A percentile compares a stretch with the other conserved stretches of the same genome.
These are phyloP conservation scores for Stramenopiles sp. DNA, from an alignment of 352 stramenopile species.

Conservation along the genomic window DNA sequence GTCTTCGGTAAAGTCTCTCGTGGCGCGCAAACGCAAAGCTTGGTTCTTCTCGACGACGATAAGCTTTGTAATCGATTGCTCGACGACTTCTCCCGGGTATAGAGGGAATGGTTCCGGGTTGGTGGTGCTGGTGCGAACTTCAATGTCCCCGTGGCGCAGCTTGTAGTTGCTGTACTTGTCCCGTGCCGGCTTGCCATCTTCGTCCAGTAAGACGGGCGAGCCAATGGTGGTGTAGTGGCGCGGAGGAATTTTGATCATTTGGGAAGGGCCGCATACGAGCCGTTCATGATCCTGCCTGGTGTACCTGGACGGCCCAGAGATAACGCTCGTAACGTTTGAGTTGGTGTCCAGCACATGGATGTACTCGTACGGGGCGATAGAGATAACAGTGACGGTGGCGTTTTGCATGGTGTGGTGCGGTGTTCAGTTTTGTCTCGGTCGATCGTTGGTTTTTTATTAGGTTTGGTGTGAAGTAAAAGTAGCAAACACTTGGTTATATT, in stretches of 20 bases:
- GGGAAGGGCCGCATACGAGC: slow-evolving; percentile 34
- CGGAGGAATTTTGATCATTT: slow-evolving; percentile 49
- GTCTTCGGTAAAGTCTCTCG: slow-evolving; percentile 34
- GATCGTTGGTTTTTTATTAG: no score
- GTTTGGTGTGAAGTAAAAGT: no score
- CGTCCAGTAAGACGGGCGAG: slow-evolving; percentile 37
- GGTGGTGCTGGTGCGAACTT: slow-evolving; percentile 45
- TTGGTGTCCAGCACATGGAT: slow-evolving; percentile 57
- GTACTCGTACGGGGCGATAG: slow-evolving; percentile 50
- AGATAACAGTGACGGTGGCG: no score
- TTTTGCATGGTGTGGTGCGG: no score
- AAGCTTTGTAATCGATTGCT: slow-evolving; percentile 35
- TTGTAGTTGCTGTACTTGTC: slow-evolving; percentile 49
- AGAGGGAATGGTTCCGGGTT: slow-evolving; percentile 49
- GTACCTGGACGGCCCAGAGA: slow-evolving; percentile 46
- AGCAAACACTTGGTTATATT: no score
- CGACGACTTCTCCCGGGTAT: slow-evolving; percentile 42
- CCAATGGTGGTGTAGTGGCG: slow-evolving; percentile 50
- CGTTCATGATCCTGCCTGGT: slow-evolving; percentile 52
- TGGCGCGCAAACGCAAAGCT: slow-evolving; percentile 39
- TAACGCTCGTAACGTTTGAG: slow-evolving; percentile 50
- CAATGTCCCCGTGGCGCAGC: slow-evolving; percentile 45
- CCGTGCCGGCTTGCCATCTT: slow-evolving; percentile 19
- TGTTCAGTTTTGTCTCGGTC: no score
- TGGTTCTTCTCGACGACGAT: slow-evolving; percentile 37